Percentiles rank a stretch among this genome's conserved stretches.
Conservation (phyloP, 2,329 filamentous ascomycete species). For the Chlorencoelia australis region DNA sequence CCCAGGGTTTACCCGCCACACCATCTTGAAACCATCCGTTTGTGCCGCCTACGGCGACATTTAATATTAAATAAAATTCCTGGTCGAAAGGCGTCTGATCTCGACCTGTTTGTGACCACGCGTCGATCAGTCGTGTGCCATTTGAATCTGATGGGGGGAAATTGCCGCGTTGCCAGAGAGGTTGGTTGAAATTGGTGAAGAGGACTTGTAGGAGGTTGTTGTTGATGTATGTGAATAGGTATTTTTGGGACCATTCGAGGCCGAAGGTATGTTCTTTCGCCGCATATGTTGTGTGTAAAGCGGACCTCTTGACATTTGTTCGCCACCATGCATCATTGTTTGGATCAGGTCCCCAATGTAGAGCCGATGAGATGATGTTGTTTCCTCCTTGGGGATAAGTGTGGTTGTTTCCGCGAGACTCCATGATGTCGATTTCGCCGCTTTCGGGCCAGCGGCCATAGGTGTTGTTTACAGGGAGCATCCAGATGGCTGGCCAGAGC, state of each 20-base stretch:
- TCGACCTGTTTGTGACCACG: constrained; percentile 52
- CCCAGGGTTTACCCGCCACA: constrained; percentile 65
- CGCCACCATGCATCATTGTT: constrained; percentile 73
- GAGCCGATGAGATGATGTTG: constrained; percentile 66
- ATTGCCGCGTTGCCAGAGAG: constrained; percentile 57
- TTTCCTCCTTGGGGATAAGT: constrained; percentile 68
- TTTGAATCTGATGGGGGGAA: constrained; percentile 57
- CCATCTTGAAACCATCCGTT: constrained; percentile 80
- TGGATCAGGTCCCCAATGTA: constrained; percentile 72
- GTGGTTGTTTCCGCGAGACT: constrained; percentile 75
- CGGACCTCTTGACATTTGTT: constrained; percentile 67
- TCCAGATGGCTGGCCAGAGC: constrained; percentile 90
- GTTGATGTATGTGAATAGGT: constrained; percentile 80
- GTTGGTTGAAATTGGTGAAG: constrained; percentile 62
- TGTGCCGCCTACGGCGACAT: constrained; percentile 65
- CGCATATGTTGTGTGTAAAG: constrained; percentile 66
- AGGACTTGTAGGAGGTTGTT: constrained; percentile 69
- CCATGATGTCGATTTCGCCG: constrained; percentile 76
- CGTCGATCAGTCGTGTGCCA: constrained; percentile 52
- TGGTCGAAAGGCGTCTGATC: constrained; percentile 65
- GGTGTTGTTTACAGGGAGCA: constrained; percentile 62
- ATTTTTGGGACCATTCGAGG: constrained; percentile 80
- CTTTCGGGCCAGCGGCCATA: constrained; percentile 73
- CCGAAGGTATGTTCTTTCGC: constrained; percentile 66
- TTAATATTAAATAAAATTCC: constrained; percentile 65